Percentiles rank a stretch among this genome's conserved stretches.
Conservation (phyloP, 1,284 basidiomycete genomes). For the Tilletia caries region DNA sequence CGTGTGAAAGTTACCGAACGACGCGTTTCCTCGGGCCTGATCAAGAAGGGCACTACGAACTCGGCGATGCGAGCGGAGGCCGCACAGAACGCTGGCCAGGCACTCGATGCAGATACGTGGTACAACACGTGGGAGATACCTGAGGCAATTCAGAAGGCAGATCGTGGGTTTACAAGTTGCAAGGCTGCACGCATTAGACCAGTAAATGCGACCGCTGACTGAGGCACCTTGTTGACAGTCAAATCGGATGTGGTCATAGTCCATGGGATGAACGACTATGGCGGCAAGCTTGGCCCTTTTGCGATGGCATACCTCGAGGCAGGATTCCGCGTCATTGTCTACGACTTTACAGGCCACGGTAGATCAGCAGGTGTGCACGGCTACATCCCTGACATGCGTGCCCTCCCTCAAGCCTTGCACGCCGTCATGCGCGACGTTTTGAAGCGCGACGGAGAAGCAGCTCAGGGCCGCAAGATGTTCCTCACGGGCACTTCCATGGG, state of each 20-base stretch:
- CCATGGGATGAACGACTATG: constrained; percentile 38
- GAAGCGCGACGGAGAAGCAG: constrained; percentile 15
- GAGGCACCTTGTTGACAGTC: too few relatives aligned
- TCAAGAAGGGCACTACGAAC: background rate
- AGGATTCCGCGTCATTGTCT: constrained; percentile 58
- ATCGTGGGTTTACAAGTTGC: too few relatives aligned
- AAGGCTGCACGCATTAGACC: too few relatives aligned
- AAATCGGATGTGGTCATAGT: constrained; percentile 42
- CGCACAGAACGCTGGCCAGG: background rate
- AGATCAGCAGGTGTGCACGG: constrained; percentile 55
- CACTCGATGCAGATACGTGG: background rate
- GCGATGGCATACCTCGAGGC: constrained; percentile 55
- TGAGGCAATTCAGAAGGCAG: constrained; percentile 24
- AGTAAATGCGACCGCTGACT: too few relatives aligned
- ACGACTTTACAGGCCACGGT: constrained; percentile 59
- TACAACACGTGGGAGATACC: constrained; percentile 47
- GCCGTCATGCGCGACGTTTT: constrained; percentile 58
- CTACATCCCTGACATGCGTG: constrained; percentile 55
- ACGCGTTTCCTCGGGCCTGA: background rate
- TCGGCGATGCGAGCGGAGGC: background rate
- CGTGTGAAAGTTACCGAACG: constrained; percentile 29
- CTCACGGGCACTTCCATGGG: constrained; percentile 56
- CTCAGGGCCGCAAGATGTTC: constrained; percentile 40
- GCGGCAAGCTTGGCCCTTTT: constrained; percentile 55
- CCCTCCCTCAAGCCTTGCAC: constrained; percentile 57